These are phyloP conservation scores for Solanum chilense DNA, from an alignment of 257 asterid genomes.

Conservation along the genomic window DNA sequence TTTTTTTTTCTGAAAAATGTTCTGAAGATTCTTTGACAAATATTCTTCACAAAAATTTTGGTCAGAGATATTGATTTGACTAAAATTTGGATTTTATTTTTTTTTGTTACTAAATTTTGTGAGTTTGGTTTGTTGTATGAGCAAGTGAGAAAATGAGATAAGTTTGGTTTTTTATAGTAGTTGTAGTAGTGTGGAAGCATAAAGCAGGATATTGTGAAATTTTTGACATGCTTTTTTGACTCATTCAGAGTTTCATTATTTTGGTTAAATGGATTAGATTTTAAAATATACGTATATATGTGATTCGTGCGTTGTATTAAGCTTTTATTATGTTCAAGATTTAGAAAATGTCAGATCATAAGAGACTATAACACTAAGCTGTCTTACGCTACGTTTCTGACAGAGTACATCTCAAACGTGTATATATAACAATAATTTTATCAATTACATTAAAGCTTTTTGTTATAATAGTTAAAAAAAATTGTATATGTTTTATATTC, in stretches of 20 bases:
- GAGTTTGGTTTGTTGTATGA: not conserved
- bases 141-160: not conserved
- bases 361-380: too few species aligned
- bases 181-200: not conserved
- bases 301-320: fast-evolving
- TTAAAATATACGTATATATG: not conserved
- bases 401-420: too few species aligned
- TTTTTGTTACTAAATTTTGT: not conserved
- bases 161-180: not conserved
- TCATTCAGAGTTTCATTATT: not conserved
- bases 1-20: not conserved
- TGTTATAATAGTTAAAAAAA: not conserved
- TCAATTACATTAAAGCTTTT: not conserved
- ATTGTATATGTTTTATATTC: not conserved
- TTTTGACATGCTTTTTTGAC: not conserved
- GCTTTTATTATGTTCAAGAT: too few species aligned
- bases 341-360: fast-evolving
- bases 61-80: not conserved
- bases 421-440: not conserved
- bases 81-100: not conserved
- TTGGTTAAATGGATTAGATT: not conserved
- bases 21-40: not conserved
- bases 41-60: not conserved
- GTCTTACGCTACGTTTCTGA: too few species aligned
- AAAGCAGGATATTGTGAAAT: not conserved